These are phyloP conservation scores for Xylaria sp. DNA, from an alignment of 2,329 filamentous ascomycete species.

Conservation along the genomic window DNA sequence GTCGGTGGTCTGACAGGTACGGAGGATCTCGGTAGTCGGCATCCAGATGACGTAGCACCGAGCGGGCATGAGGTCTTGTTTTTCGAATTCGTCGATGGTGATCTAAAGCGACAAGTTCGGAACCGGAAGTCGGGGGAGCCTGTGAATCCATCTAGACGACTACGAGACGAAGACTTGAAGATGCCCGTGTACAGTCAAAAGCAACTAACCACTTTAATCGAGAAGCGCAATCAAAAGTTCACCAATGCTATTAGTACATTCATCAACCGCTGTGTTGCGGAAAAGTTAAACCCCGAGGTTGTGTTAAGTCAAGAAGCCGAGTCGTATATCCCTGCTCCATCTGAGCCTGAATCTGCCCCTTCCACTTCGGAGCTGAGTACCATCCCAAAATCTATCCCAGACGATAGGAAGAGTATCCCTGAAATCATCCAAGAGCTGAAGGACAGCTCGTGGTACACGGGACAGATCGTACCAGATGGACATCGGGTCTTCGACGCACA, in stretches of 20 bases:
- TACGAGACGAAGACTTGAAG: conserved; percentile 80
- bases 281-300: conserved; percentile 70
- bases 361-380: conserved; percentile 46
- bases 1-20: conserved; percentile 61
- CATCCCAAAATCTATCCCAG: conserved; percentile 75
- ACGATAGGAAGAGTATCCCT: conserved; percentile 77
- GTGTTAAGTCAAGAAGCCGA: conserved; percentile 64
- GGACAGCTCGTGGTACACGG: conserved; percentile 82
- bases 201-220: conserved; percentile 87
- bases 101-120: conserved; percentile 80
- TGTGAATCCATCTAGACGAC: conserved; percentile 68
- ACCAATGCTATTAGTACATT: conserved; percentile 76
- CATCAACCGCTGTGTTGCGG: conserved; percentile 72
- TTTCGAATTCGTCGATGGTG: conserved; percentile 92
- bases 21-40: conserved; percentile 47
- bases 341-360: conserved; percentile 47
- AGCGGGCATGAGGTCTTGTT: conserved; percentile 73
- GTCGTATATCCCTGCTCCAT: conserved; percentile 66
- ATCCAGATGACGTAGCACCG: conserved; percentile 40
- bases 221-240: conserved; percentile 88
- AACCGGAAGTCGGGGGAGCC: conserved; percentile 76
- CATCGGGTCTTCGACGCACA: conserved; percentile 91
- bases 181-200: conserved; percentile 94
- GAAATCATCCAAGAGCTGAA: conserved; percentile 88
- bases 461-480: conserved; percentile 91